Evolutionary conservation across 2,329 filamentous ascomycete species (phyloP), one percentile per base, ranked within the genome.

Genomic region (Scedosporium boydii): DNA sequence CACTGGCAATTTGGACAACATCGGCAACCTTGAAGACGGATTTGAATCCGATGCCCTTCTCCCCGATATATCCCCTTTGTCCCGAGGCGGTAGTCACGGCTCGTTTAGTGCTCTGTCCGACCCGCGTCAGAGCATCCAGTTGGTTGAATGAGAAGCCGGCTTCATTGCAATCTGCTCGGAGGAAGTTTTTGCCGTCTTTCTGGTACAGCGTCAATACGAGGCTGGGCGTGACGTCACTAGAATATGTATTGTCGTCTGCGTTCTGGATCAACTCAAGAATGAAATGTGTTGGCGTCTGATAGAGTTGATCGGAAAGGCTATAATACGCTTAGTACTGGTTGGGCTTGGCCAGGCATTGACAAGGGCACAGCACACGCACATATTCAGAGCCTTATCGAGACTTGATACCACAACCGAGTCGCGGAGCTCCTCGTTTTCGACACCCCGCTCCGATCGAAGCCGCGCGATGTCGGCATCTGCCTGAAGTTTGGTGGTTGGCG

Each of bases 31-130:
- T 71, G 65, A 75, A 76, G 21, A 73, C 70, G 2, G 70, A 68
- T 63, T 75, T 75, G 70, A 75, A 75, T 2, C 73, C 73, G 23
- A 75, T 74, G 6, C 72, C 73, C 61, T 74, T 75, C 60, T 74
- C 72, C n/a, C 74, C 74, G 29, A 72, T 72, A 55, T 69, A 73
- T 9, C 69, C 67, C 12, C 65, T 63, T 6, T 63, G 64, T 12
- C 62, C 61, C 12, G 63, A 64, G 42, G 34, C 60, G 3, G 62
- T 68, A 6, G 27, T 1, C 4, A 29, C 27, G 27, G 27, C 27
- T 29, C 6, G 27, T 58, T 76, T 77, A 10, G 74, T 73, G 65
- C 75, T 76, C 23, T 66, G 6, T 42, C 68, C 68, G 21, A 74
- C 67, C 7, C 61, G 48, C 66, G 70, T 73, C 4, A 77, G 68